Evolutionary conservation across 192 early-diverging fungal genomes (phyloP), one percentile per base, ranked within the genome.

Genomic region (Piromyces finnis): DNA sequence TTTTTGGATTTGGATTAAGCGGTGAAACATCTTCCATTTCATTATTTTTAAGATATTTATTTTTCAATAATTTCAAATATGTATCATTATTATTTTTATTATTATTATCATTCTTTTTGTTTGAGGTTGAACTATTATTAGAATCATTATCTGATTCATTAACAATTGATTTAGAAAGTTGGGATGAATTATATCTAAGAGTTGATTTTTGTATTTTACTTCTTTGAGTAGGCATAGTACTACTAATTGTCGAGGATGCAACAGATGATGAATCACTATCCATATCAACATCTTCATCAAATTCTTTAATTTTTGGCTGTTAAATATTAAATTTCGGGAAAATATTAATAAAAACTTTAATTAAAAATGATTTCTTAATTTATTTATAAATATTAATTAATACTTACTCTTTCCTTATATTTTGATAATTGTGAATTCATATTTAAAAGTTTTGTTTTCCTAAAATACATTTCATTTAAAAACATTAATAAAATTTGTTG

Each of bases 61-160:
- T 92, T 92, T 81, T 94, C 94, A 18, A 93, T 92, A 79, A 92
- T 83, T 17, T 92, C 85, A 17, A 92, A 86, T 26, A 90, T 32
- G 30, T 32, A 32, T 78, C 14, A 78, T 78, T 32, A 78, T 30
- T 78, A 32, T 14, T 32, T 9, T 51, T 29, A 36, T 81, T 30
- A 28, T 59, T 83, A 68, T 79, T 41, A 81, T 37, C 29, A 6
- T 77, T 37, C 30, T 36, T 41, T 37, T 79, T 29, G 15, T 79
- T 81, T 22, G 39, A 36, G 17, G 77, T 37, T 6, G 78, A 9
- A 51, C 29, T 30, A 35, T 5, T 12, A 22, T 1, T 28, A 77
- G 77, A 36, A 29, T 37, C 82, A 22, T 86, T 84, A 9, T 90
- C 89, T 0, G 30, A 39, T 28, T 82, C 28, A 81, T 81, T 22